phyloP scores from a whole-genome alignment of 495 filamentous ascomycete genomes.

The Xylaria cubensis region DNA sequence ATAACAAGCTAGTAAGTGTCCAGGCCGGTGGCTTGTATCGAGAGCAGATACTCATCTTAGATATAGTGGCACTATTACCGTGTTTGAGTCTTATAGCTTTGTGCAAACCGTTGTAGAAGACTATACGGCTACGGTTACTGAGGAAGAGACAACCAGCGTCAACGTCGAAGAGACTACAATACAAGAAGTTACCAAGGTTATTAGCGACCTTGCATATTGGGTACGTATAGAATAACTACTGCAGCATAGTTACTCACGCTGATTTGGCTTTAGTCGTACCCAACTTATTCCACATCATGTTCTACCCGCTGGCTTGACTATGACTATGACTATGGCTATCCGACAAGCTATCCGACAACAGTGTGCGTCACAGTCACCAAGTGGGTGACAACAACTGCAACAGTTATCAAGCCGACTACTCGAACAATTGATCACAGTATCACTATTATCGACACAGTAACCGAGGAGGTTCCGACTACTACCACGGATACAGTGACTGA shows the following conservation, averaged over 20 bases:
- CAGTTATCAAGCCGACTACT: slow-evolving; percentile 35
- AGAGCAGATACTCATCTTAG: slow-evolving; percentile 24
- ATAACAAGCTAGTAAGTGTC: slow-evolving; percentile 37
- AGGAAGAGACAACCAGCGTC: slow-evolving; percentile 32
- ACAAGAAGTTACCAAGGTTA: slow-evolving; percentile 6
- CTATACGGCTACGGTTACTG: slow-evolving; percentile 20
- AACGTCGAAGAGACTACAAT: slow-evolving; percentile 16
- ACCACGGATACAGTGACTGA: slow-evolving; percentile 33
- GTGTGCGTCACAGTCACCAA: slow-evolving; percentile 35
- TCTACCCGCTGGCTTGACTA: not conserved
- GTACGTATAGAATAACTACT: slow-evolving; percentile 2
- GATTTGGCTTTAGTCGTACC: slow-evolving; percentile 10
- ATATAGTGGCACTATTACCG: slow-evolving; percentile 29
- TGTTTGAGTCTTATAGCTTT: slow-evolving; percentile 28
- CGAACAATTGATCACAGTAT: slow-evolving; percentile 33
- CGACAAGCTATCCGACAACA: slow-evolving; percentile 22
- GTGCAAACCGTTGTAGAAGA: slow-evolving; percentile 26
- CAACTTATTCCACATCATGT: slow-evolving; percentile 11
- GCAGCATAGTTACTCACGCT: not conserved
- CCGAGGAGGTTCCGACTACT: slow-evolving; percentile 5
- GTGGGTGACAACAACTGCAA: slow-evolving; percentile 34
- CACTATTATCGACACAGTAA: slow-evolving; percentile 11
- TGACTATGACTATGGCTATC: not conserved
- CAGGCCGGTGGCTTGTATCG: not conserved
- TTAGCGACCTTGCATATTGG: slow-evolving; percentile 4